phyloP scores from a whole-genome alignment of 2,329 filamentous ascomycete species.

The Fonsecaea multimorphosa region DNA sequence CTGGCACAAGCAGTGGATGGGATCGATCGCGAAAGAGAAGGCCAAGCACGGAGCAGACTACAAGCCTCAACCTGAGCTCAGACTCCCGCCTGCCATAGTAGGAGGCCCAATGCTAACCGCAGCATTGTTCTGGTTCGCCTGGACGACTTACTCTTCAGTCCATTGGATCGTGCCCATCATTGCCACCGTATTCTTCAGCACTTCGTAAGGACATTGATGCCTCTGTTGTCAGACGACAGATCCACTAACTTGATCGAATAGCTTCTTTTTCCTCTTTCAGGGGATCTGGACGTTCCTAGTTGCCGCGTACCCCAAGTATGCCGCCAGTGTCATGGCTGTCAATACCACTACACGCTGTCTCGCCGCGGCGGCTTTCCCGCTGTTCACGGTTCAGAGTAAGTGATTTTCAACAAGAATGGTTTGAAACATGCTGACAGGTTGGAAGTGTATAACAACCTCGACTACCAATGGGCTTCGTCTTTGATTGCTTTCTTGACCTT shows the following conservation, averaged over 20 bases:
- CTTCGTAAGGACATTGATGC: slow-evolving; percentile 7
- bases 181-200: slow-evolving; percentile 58
- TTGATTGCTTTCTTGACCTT: slow-evolving; percentile 54
- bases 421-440: slow-evolving; percentile 1
- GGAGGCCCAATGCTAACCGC: slow-evolving; percentile 78
- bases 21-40: slow-evolving; percentile 43
- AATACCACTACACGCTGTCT: slow-evolving; percentile 77
- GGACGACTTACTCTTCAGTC: slow-evolving; percentile 70
- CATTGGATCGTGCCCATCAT: slow-evolving; percentile 57
- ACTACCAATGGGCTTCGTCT: slow-evolving; percentile 54
- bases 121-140: slow-evolving; percentile 88
- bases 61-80: slow-evolving; percentile 80
- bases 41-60: slow-evolving; percentile 53
- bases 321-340: slow-evolving; percentile 71
- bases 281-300: slow-evolving; percentile 89
- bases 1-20: slow-evolving; percentile 51
- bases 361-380: slow-evolving; percentile 79
- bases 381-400: slow-evolving; percentile 67
- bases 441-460: slow-evolving; percentile 50
- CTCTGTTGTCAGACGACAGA: neutral
- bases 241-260: slow-evolving; percentile 9
- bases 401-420: slow-evolving; percentile 31
- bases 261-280: slow-evolving; percentile 72
- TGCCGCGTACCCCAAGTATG: slow-evolving; percentile 57
- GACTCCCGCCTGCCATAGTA: slow-evolving; percentile 73